Conservation (phyloP, 345 rosid species). For the Eucalyptus tenuipes region DNA sequence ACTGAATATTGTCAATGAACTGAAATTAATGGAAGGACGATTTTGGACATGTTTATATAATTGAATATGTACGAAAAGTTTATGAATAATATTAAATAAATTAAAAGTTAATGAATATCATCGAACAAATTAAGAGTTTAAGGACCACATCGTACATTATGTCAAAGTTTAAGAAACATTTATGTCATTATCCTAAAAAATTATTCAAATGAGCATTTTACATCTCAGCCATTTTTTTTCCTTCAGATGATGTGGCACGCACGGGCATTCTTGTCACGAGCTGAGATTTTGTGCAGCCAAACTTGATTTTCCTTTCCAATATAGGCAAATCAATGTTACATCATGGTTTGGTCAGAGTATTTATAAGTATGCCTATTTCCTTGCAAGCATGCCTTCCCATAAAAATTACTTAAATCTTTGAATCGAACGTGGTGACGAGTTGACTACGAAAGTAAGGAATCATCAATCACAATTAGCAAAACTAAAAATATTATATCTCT, state of each 20-base stretch:
- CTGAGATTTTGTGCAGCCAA: background rate
- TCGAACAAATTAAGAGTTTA: no score
- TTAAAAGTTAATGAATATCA: accelerated
- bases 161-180: no score
- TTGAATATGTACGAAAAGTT: no score
- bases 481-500: background rate
- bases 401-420: background rate
- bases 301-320: background rate
- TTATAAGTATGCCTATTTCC: background rate
- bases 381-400: background rate
- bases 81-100: accelerated
- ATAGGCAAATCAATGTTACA: background rate
- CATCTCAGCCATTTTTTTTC: background rate
- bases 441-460: background rate
- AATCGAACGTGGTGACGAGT: background rate
- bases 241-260: background rate
- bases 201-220: background rate
- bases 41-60: accelerated
- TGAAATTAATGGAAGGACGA: accelerated
- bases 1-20: accelerated
- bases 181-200: background rate
- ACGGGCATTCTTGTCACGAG: background rate
- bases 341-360: background rate
- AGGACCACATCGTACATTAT: no score
- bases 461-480: background rate